Percentiles rank a stretch among this genome's conserved stretches.
Conservation (phyloP, 1,139 yeast genomes). For the Geotrichum aggregatum region DNA sequence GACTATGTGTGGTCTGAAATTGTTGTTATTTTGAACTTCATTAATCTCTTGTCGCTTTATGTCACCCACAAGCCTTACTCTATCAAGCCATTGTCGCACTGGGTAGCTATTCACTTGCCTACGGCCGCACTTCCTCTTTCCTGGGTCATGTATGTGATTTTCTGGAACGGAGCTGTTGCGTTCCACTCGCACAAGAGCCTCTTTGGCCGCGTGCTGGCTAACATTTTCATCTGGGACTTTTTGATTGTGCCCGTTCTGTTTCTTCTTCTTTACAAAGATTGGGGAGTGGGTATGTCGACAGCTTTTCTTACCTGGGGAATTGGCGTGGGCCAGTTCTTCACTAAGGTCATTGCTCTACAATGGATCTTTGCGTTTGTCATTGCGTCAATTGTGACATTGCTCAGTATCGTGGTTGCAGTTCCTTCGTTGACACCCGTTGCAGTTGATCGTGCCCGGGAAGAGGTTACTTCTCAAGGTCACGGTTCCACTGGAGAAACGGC, state of each 20-base stretch:
- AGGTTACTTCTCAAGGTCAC: neutral
- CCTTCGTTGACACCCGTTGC: constrained; percentile 8
- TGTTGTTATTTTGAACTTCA: constrained; percentile 51
- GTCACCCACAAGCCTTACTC: constrained; percentile 57
- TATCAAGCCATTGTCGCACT: constrained; percentile 49
- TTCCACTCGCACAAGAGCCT: constrained; percentile 46
- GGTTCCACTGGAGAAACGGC: constrained; percentile 5
- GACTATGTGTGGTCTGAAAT: constrained; percentile 55
- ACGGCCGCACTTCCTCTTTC: constrained; percentile 64
- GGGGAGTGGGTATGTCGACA: constrained; percentile 62
- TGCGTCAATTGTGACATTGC: constrained; percentile 50
- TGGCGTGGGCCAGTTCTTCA: constrained; percentile 64
- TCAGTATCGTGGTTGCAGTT: constrained; percentile 46
- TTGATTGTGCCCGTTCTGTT: constrained; percentile 59
- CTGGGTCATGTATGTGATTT: constrained; percentile 67
- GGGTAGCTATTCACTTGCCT: constrained; percentile 61
- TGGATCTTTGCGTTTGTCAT: constrained; percentile 79
- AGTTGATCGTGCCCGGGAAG: neutral
- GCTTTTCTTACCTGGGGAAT: constrained; percentile 58
- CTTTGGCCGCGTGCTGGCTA: constrained; percentile 64
- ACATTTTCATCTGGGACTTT: constrained; percentile 74
- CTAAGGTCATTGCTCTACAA: constrained; percentile 68
- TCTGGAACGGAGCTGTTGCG: constrained; percentile 81
- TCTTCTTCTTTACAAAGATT: constrained; percentile 60
- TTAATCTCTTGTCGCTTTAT: constrained; percentile 56